Evolutionary conservation across 495 filamentous ascomycete genomes (phyloP), one percentile per base, ranked within the genome.

Genomic region (Aspergillus wentii): DNA sequence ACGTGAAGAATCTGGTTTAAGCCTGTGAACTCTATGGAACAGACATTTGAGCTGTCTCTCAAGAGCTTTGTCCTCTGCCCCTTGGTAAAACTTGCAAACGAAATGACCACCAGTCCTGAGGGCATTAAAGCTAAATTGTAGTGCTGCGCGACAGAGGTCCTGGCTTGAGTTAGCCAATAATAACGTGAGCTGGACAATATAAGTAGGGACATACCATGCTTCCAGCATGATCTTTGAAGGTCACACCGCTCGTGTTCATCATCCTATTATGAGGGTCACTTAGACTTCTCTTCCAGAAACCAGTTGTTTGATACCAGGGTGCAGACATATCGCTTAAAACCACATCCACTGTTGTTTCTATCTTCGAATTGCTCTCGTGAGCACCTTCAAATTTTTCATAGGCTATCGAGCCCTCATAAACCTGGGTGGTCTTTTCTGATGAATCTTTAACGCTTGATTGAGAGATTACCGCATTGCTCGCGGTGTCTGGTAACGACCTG

Each of bases 261-360:
- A 98, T 84, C 92, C 92, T 98, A 69, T 58, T 58, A 78, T 90
- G 89, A 34, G 90, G 86, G 74, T 88, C 75, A 89, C 80, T 92
- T 72, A 96, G 73, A 68, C 80, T 92, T 64, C 75, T 86, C 66
- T 83, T 81, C 70, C 79, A 82, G 66, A 82, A 88, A 27, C 83
- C 83, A 52, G 75, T 75, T 21, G 76, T 80, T 70, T 86, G 83
- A 47, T 73, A 63, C 88, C 88, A 95, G 86, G 92, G 90, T 69
- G 74, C 91, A 69, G 79, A 98, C 92, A 98, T 98, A 82, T 98
- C 92, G 74, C 86, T 94, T 50, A 98, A 66, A 51, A 98, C 85
- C 52, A 98, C 85, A 78, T 97, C 86, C 28, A 95, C 91, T 53
- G 82, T 80, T 44, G 72, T 72, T 47, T 61, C 49, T 31, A 37